Evolutionary conservation across 148 eudicot genomes (phyloP), one percentile per base, ranked within the genome.

Genomic region (Dysphania ambrosioides): DNA sequence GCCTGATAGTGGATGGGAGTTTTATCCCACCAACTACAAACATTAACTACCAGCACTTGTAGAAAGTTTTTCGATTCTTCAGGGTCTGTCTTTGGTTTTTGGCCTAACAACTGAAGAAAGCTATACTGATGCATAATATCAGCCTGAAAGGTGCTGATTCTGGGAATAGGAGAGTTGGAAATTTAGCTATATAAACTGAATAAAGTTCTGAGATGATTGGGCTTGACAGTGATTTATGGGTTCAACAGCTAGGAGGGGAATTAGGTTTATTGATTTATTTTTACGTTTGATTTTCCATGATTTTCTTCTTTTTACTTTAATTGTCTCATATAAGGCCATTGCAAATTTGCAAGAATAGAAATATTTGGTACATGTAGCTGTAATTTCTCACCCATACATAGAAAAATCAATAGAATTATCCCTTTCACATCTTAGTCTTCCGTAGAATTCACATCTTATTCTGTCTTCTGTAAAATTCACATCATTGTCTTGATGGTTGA

Each of bases 1-100:
- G 79, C 92, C 91, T 3, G 96, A 94, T 13, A 83, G 82, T 29
- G 90, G 97, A 41, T 88, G 95, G 91, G 95, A 93, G 29, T 40
- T 81, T 15, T 88, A 60, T 72, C 85, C 86, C 8, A 76, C 79
- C 21, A 85, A 77, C 85, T 78, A 80, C 82, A 88, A 84, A 69
- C 95, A 84, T 60, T 88, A 86, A 66, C 87, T 79, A 61, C 97
- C 97, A 56, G 89, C 89, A 89, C 83, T 84, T 87, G 81, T 87
- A 89, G 86, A 75, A 79, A 78, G 68, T 38, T 69, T 63, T 44
- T 32, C 49, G 60, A 15, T 55, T 73, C n/a, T 68, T 34, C 58
- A n/a, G 53, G 77, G 31, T 64, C 29, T 55, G 32, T 9, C 23
- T 24, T 65, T 77, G 58, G 75, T 68, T 78, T 74, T 68, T 76